Conservation (phyloP, 2,329 filamentous ascomycete species). For the Nannizzia gypsea region DNA sequence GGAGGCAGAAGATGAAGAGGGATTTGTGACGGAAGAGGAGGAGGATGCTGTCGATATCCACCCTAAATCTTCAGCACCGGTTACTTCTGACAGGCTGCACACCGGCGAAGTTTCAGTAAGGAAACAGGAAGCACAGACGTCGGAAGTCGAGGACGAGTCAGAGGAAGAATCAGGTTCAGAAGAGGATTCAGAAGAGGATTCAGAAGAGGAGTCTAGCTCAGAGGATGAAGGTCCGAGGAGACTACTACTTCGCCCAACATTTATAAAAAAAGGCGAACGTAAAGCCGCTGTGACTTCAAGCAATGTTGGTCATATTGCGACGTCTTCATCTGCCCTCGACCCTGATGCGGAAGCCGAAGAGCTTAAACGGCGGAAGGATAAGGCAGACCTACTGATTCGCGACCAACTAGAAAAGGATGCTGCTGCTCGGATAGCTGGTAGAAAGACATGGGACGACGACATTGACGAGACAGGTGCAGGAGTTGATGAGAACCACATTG, state of each 20-base stretch:
- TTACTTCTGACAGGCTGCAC: neutral
- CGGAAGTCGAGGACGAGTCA: neutral
- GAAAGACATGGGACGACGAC: slow-evolving; percentile 71
- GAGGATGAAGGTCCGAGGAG: slow-evolving; percentile 40
- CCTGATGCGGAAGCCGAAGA: slow-evolving; percentile 38
- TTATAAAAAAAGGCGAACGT: slow-evolving; percentile 53
- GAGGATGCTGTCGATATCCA: slow-evolving; percentile 17
- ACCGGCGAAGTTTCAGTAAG: neutral
- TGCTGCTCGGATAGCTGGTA: slow-evolving; percentile 59
- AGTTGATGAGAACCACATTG: slow-evolving; percentile 59
- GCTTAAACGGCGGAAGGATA: slow-evolving; percentile 43
- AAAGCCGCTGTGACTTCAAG: slow-evolving; percentile 27
- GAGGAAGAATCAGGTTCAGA: slow-evolving; percentile 6
- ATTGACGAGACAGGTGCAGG: slow-evolving; percentile 53
- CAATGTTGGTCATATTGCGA: slow-evolving; percentile 14
- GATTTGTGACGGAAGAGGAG: slow-evolving; percentile 47
- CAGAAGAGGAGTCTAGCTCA: slow-evolving; percentile 8
- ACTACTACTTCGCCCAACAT: slow-evolving; percentile 52
- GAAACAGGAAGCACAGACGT: neutral
- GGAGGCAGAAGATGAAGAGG: slow-evolving; percentile 41
- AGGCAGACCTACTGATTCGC: slow-evolving; percentile 69
- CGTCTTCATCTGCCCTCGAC: slow-evolving; percentile 18
- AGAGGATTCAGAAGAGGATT: slow-evolving; percentile 6
- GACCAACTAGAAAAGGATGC: slow-evolving; percentile 77
- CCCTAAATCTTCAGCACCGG: neutral